Evolutionary conservation across 108 stramenopile genomes (phyloP).

Genomic region (Thalassiosira profunda): DNA sequence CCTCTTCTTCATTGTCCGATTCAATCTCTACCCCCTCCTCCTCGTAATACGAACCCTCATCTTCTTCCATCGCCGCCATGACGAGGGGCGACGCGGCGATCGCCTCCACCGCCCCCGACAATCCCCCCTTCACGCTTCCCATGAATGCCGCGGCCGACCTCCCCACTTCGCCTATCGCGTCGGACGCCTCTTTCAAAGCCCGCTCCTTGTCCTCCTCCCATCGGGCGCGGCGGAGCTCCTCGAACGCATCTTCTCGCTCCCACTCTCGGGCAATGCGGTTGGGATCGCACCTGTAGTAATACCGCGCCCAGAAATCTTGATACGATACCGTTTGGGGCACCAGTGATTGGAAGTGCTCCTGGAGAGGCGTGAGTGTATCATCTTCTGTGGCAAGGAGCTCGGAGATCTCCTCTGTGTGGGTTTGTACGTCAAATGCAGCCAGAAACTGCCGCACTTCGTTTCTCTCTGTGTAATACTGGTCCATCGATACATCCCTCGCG

Average conservation of each 20-base stretch:
- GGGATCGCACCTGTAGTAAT: constrained; percentile 64
- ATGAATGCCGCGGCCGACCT: constrained; percentile 1
- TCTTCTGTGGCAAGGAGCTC: constrained; percentile 46
- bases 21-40: constrained; percentile 9
- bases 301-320: constrained; percentile 78
- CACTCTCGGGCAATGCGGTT: constrained; percentile 30
- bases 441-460: constrained; percentile 11
- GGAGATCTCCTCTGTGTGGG: constrained; percentile 61
- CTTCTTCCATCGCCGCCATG: constrained; percentile 7
- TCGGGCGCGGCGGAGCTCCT: no score
- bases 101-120: background rate
- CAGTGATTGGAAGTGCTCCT: constrained; percentile 49
- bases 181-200: background rate
- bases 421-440: constrained; percentile 50
- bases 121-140: background rate
- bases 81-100: constrained; percentile 4
- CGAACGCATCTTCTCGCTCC: constrained; percentile 32
- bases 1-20: constrained; percentile 17
- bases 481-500: background rate
- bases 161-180: constrained; percentile 2
- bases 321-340: constrained; percentile 56
- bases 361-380: constrained; percentile 34
- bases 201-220: no score
- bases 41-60: constrained; percentile 26
- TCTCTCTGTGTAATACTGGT: background rate